Evolutionary conservation across 257 asterid genomes (phyloP).

Genomic region (Striga asiatica): DNA sequence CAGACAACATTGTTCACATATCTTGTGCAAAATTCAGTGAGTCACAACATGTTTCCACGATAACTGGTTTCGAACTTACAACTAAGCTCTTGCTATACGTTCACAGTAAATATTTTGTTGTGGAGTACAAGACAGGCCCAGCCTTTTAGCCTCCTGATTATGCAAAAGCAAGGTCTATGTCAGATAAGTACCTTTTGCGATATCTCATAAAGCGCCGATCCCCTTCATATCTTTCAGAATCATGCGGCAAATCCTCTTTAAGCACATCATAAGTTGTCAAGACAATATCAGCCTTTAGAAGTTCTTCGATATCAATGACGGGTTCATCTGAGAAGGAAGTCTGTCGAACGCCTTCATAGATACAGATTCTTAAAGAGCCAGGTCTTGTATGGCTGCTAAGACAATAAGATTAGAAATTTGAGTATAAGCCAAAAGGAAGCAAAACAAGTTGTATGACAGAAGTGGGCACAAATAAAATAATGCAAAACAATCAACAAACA

Average conservation of each 20-base stretch:
- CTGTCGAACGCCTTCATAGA: constrained; percentile 69
- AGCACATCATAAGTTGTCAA: constrained; percentile 88
- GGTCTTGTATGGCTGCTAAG: constrained; percentile 71
- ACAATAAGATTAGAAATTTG: constrained; percentile 17
- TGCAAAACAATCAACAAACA: constrained; percentile 8
- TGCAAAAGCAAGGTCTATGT: constrained; percentile 11
- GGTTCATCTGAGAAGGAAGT: constrained; percentile 45
- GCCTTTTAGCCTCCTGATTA: constrained; percentile 3
- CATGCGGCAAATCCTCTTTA: constrained; percentile 91
- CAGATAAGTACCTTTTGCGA: constrained; percentile 51
- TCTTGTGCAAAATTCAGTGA: not conserved
- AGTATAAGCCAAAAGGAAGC: constrained; percentile 16
- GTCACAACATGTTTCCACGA: not conserved
- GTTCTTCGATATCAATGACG: constrained; percentile 48
- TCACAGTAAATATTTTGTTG: constrained; percentile 2
- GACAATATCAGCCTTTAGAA: constrained; percentile 69
- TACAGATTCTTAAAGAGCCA: constrained; percentile 51
- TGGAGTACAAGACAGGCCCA: not conserved
- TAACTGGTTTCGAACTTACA: constrained; percentile 6
- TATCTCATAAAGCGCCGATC: constrained; percentile 86
- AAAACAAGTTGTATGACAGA: not conserved
- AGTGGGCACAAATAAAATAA: constrained; percentile 10
- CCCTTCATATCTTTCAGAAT: constrained; percentile 89
- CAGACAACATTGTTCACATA: not conserved
- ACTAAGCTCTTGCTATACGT: constrained; percentile 2